phyloP scores from a whole-genome alignment of 495 filamentous ascomycete genomes.

The Daldinia loculata region DNA sequence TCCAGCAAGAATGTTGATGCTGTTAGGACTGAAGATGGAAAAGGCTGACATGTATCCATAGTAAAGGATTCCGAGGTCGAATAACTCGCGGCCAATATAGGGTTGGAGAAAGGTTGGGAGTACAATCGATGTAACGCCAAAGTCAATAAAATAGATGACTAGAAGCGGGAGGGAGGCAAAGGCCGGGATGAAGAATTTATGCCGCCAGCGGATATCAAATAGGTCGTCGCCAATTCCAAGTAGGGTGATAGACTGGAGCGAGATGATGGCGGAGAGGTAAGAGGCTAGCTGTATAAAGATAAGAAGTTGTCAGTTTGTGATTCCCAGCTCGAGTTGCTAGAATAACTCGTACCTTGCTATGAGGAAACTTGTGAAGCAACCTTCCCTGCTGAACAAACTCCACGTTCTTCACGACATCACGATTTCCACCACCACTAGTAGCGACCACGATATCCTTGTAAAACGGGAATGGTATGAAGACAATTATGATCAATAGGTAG shows the following conservation, averaged over 20 bases:
- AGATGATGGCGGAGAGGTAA: constrained; percentile 92
- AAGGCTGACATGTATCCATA: constrained; percentile 96
- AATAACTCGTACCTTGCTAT: constrained; percentile 71
- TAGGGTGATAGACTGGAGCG: constrained; percentile 85
- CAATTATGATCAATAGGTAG: constrained; percentile 84
- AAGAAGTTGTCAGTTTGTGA: not conserved
- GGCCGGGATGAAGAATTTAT: constrained; percentile 97
- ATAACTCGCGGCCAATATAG: constrained; percentile 79
- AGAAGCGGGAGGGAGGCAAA: constrained; percentile 94
- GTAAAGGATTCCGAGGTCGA: constrained; percentile 90
- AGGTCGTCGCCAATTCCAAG: constrained; percentile 95
- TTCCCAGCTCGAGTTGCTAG: constrained; percentile 3
- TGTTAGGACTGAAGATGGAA: constrained; percentile 95
- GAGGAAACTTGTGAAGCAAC: constrained; percentile 88
- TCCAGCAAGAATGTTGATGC: constrained; percentile 98
- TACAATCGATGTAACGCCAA: constrained; percentile 94
- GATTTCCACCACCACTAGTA: constrained; percentile 91
- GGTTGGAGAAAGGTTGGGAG: constrained; percentile 83
- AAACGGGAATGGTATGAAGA: constrained; percentile 96
- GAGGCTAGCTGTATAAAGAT: constrained; percentile 77
- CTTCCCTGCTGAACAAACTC: constrained; percentile 78
- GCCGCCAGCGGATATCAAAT: constrained; percentile 98
- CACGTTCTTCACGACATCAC: constrained; percentile 76
- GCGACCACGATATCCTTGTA: constrained; percentile 98
- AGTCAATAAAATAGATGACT: constrained; percentile 95